Conservation (phyloP, 2,329 filamentous ascomycete species). For the Colletotrichum musicola region DNA sequence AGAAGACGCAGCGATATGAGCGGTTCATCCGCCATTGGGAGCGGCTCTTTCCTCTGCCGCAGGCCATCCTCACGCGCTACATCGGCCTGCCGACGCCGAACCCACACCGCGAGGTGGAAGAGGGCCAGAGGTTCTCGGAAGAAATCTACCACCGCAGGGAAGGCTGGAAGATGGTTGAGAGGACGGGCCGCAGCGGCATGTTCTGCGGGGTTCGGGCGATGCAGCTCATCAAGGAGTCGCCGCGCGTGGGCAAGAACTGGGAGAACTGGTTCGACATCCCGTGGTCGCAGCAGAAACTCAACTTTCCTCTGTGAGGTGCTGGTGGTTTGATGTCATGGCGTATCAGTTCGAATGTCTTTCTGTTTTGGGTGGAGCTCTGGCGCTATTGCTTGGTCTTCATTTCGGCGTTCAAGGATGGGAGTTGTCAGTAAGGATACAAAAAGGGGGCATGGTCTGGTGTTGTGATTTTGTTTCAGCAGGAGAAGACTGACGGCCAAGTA, state of each 20-base stretch:
- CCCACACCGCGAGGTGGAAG: constrained; percentile 68
- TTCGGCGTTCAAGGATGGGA: not conserved
- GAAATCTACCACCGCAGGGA: constrained; percentile 59
- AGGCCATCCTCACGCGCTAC: constrained; percentile 68
- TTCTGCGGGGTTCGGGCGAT: constrained; percentile 69
- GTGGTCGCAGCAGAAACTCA: constrained; percentile 24
- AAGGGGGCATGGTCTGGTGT: too few species aligned
- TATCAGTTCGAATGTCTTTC: not conserved
- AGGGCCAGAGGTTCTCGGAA: constrained; percentile 67
- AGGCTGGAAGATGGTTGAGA: constrained; percentile 56
- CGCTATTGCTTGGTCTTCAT: too few species aligned
- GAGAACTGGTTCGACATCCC: constrained; percentile 35
- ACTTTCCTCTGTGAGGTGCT: constrained; percentile 24
- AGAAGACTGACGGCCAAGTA: not conserved
- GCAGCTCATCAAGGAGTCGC: constrained; percentile 49
- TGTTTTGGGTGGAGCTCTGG: not conserved
- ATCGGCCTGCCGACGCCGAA: constrained; percentile 71
- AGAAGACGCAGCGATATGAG: constrained; percentile 27
- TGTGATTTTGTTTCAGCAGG: not conserved
- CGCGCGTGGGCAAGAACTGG: constrained; percentile 34
- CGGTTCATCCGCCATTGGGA: constrained; percentile 73
- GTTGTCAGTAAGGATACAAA: not conserved
- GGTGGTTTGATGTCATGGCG: not conserved
- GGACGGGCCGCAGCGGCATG: constrained; percentile 62
- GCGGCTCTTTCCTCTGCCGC: constrained; percentile 70